Evolutionary conservation across 2,329 filamentous ascomycete genomes (phyloP).

Genomic region (Diaporthe sp.): DNA sequence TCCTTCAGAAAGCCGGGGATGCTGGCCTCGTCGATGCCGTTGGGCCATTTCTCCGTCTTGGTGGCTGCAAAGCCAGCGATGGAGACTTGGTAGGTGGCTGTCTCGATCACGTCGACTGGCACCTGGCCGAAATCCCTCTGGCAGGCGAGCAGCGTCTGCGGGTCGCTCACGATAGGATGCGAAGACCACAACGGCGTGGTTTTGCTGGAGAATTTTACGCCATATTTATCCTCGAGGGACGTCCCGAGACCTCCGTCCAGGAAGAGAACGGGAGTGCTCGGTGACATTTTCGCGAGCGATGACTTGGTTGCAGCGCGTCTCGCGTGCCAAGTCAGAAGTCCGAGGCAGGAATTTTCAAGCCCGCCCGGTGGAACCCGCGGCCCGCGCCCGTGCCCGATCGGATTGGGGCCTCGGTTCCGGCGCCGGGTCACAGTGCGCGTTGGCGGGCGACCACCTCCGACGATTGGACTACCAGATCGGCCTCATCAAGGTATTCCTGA

Average conservation of each 20-base stretch:
- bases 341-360: constrained; percentile 16
- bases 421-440: not conserved
- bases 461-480: not conserved
- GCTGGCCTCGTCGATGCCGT: constrained; percentile 56
- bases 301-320: not conserved
- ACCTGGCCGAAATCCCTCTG: constrained; percentile 68
- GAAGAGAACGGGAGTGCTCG: constrained; percentile 56
- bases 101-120: constrained; percentile 74
- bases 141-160: constrained; percentile 64
- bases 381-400: not conserved
- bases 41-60: constrained; percentile 54
- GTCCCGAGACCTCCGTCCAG: constrained; percentile 79
- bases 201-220: constrained; percentile 62
- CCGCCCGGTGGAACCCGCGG: constrained; percentile 6
- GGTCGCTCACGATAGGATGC: constrained; percentile 70
- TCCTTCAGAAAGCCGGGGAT: constrained; percentile 58
- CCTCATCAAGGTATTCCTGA: not conserved
- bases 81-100: constrained; percentile 77
- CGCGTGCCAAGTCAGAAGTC: not conserved
- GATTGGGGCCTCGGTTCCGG: not conserved
- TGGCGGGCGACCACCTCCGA: not conserved
- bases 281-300: not conserved
- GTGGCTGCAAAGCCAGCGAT: constrained; percentile 68
- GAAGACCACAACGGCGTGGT: constrained; percentile 76
- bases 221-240: constrained; percentile 71